A percentile compares a stretch with the other conserved stretches of the same genome.
Conservation (phyloP, 179 eudicot species). For the Spergularia azorica region DNA sequence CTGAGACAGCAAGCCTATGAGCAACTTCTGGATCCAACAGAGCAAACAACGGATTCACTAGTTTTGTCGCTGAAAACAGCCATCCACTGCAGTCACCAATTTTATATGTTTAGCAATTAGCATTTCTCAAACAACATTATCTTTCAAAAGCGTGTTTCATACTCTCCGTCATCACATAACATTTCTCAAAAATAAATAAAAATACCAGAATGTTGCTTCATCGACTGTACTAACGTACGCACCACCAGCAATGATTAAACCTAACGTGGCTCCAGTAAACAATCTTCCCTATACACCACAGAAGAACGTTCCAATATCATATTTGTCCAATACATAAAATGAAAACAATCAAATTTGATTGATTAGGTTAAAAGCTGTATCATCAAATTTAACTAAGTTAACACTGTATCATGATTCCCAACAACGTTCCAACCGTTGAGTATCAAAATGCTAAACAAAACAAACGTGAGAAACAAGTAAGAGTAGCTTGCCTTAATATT, state of each 20-base stretch:
- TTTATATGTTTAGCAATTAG: too few species aligned
- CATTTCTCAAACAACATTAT: too few species aligned
- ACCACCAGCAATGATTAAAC: conserved; percentile 80
- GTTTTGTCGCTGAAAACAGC: conserved; percentile 93
- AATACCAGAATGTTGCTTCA: conserved; percentile 94
- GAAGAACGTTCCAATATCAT: too few species aligned
- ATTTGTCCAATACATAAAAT: too few species aligned
- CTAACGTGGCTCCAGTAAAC: conserved; percentile 70
- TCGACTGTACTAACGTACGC: conserved; percentile 97
- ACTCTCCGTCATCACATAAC: too few species aligned
- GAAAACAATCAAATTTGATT: too few species aligned
- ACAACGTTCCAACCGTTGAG: too few species aligned
- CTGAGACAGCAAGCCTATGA: conserved; percentile 76
- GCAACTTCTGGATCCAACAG: conserved; percentile 92
- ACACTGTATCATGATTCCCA: too few species aligned
- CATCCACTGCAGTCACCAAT: conserved; percentile 70
- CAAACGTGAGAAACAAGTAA: background rate
- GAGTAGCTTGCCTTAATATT: conserved; percentile 12
- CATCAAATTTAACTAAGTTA: too few species aligned
- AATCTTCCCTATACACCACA: conserved; percentile 58
- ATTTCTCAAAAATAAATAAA: background rate
- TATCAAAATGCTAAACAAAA: background rate
- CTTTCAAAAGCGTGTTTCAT: too few species aligned
- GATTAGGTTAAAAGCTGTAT: too few species aligned
- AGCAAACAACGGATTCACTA: conserved; percentile 94